A percentile compares a stretch with the other conserved stretches of the same genome.
Evolutionary conservation across 768 basidiomycete species (phyloP).

Genomic region (Nidularia sp.): DNA sequence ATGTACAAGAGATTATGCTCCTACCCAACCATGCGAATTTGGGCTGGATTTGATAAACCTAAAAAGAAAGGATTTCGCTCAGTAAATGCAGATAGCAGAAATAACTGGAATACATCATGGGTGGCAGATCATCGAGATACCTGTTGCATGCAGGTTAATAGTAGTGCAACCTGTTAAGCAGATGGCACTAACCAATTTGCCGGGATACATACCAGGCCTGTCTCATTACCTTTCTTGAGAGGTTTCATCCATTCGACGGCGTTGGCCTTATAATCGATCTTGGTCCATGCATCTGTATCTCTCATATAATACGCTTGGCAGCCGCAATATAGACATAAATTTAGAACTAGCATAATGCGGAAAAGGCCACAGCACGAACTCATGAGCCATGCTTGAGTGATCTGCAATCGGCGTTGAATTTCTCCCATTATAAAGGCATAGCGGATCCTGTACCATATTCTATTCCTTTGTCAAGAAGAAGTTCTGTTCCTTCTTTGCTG

Average conservation of each 20-base stretch:
- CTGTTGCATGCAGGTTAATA: conserved; percentile 15
- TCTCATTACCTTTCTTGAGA: conserved; percentile 55
- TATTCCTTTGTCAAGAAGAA: conserved; percentile 69
- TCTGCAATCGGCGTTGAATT: conserved; percentile 21
- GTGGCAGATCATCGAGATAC: conserved; percentile 72
- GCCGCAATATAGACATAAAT: conserved; percentile 15
- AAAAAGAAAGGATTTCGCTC: conserved; percentile 3
- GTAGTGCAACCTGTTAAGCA: neutral
- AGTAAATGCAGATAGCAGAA: neutral
- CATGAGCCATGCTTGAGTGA: conserved; percentile 55
- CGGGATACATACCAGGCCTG: conserved; percentile 57
- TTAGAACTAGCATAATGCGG: neutral
- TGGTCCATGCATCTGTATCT: conserved; percentile 67
- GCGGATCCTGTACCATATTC: conserved; percentile 54
- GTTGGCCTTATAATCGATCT: conserved; percentile 57
- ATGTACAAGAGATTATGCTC: neutral
- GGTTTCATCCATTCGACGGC: conserved; percentile 77
- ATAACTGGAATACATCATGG: conserved; percentile 53
- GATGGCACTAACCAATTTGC: conserved; percentile 56
- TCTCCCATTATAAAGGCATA: neutral
- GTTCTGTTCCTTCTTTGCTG: conserved; percentile 57
- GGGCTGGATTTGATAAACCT: conserved; percentile 69
- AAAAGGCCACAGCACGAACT: conserved; percentile 22
- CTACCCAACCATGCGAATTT: conserved; percentile 72
- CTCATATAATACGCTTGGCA: conserved; percentile 68